Base-by-base conservation (phyloP, 495 filamentous ascomycete species). In the Aspergillus steynii region DNA sequence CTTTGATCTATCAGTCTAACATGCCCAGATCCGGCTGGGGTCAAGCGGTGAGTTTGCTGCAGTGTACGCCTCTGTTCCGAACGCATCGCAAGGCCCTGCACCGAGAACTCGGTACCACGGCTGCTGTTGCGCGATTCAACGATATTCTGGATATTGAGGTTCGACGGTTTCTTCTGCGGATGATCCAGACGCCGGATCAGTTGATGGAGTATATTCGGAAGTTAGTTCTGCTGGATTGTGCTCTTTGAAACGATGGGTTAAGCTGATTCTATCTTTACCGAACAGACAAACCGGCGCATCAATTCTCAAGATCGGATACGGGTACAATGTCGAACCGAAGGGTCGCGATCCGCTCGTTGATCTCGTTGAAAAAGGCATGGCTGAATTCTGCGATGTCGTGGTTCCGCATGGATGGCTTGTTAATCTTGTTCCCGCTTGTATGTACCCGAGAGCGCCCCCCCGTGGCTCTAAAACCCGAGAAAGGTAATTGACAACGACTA, bases 271-370 rank as follows among this genome's bases (percentile, higher is more conserved):
- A 37, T 31, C 2, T 15, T 12, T 27, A 29, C 5, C 9, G 25
- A 55, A 50, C 31, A 79, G 71, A 31, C 70, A 77, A 50, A 72
- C 79, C 9, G 81, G 77, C 9, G 69, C 76, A 0, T 63, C 81
- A 5, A 80, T 84, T 27, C 58, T 84, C 3, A 80, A 82, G 49
- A 77, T 81, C 14, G 68, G 70, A 1, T 84, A 84, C 62, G 81
- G 77, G 29, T 84, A 85, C 59, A 81, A 72, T 0, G 70, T 74
- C 26, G 79, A 83, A 48, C 63, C 72, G 2, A 68, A 77, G 29
- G 58, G 61, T 9, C 55, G 59, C 0, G 83, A 85, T 60, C 74
- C 74, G 27, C 61, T 85, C 2, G 72, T 84, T 4, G 60, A 76
- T 14, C 46, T 81, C 48, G 74, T 71, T 4, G 72, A 74, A 7